These are phyloP conservation scores for Lepidium sativum DNA, from an alignment of 345 rosid genomes.

Conservation along the genomic window DNA sequence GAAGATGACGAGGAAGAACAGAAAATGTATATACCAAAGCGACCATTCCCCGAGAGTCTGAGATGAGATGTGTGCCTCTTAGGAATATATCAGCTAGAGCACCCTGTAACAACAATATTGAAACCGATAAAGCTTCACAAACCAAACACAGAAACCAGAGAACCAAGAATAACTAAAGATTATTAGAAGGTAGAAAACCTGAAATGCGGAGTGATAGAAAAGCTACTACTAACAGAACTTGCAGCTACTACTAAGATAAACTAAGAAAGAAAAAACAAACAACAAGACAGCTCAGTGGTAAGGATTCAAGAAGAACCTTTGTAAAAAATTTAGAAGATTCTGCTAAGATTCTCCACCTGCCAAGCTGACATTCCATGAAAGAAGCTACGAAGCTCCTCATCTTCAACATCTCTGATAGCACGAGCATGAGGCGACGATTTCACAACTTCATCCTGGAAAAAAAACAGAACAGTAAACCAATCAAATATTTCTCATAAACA, in stretches of 20 bases:
- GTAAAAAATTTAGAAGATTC: not conserved
- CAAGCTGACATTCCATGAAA: constrained; percentile 98
- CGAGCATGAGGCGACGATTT: constrained; percentile 93
- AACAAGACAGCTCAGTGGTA: not conserved
- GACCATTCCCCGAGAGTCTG: constrained; percentile 74
- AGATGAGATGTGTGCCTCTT: constrained; percentile 55
- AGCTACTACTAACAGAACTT: constrained; percentile 91
- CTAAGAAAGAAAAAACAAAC: constrained; percentile 26
- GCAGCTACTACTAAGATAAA: constrained; percentile 78
- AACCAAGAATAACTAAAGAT: not conserved
- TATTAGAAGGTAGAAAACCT: constrained; percentile 28
- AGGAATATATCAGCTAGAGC: constrained; percentile 76
- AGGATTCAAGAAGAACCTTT: not conserved
- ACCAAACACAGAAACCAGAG: not conserved
- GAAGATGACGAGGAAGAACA: not conserved
- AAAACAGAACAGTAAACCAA: not conserved
- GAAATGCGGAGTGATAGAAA: constrained; percentile 89
- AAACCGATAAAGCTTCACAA: not conserved
- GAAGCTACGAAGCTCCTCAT: constrained; percentile 88
- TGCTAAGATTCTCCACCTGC: constrained; percentile 44
- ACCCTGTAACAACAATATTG: constrained; percentile 39
- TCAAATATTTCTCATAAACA: not conserved
- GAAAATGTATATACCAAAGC: constrained; percentile 44
- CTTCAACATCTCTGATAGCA: constrained; percentile 97
- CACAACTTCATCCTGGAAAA: constrained; percentile 90